Base-by-base conservation (phyloP, 2,329 filamentous ascomycete species). In the Graphiopsis chlorocephala region DNA sequence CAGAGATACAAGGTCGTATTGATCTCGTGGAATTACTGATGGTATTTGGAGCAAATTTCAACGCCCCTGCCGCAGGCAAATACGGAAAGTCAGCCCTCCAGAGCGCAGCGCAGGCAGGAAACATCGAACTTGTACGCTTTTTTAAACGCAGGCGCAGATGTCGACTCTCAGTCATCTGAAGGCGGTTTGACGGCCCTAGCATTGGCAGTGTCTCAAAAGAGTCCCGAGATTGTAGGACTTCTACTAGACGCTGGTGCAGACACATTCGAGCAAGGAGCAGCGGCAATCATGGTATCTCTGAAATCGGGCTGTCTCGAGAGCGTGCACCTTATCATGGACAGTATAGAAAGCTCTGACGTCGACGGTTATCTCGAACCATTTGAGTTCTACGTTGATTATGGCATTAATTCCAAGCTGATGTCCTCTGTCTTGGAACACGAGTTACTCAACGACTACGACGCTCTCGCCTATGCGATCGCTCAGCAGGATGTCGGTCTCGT, bases 381-480 rank as follows among this genome's bases (percentile, higher is more conserved):
- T 8, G 10, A 23, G 14, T 1, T 5, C 4, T 10, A 15, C 15
- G 3, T 0, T 1, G 8, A 6, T 1, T 20, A 15, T 17, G 0
- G 4, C 10, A 17, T 45, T 11, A n/a, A 45, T 15, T 45, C n/a
- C 23, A 6, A 53, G 15, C 26, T 53, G 1, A 31, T 31, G n/a
- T 11, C 4, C 2, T 8, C 20, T 5, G 17, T 53, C 2, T 3
- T 53, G 4, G 2, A 31, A 31, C 17, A 31, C 3, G 17, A 28
- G 20, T 15, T 31, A n/a, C 7, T 31, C n/a, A 26, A 20, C 7
- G 26, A 26, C 3, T 14, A 17, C 6, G 17, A 7, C 2, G 50
- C 50, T 6, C 50, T 53, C 14, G 3, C 10, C 14, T n/a, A 20
- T n/a, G 53, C 53, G 15, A 56, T 38, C n/a, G 17, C 1, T 6